A percentile compares a stretch with the other conserved stretches of the same genome.
Evolutionary conservation across 129 eudicot species (phyloP).

Genomic region (Arctium minus): DNA sequence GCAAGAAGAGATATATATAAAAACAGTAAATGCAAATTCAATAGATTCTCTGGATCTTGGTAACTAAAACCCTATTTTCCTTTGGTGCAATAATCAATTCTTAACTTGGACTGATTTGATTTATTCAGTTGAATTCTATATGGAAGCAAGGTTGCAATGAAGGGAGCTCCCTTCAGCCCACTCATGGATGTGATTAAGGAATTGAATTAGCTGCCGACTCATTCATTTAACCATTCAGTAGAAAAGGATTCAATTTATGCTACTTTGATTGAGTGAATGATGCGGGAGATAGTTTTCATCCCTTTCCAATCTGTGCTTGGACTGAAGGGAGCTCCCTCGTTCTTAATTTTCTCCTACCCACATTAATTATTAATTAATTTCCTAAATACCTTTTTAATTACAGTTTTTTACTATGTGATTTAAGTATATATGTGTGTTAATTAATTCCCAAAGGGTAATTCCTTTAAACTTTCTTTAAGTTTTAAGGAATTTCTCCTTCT

Average conservation of each 20-base stretch:
- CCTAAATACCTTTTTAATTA: background rate
- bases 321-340: slow-evolving; percentile 99
- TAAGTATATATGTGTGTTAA: background rate
- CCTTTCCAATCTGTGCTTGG: slow-evolving; percentile 88
- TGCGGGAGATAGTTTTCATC: slow-evolving; percentile 96
- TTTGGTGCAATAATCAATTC: background rate
- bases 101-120: background rate
- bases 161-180: slow-evolving; percentile 99
- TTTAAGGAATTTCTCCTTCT: background rate
- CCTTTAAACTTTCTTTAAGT: background rate
- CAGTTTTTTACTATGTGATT: background rate
- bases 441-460: background rate
- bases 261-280: slow-evolving; percentile 98
- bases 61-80: background rate
- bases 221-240: slow-evolving; percentile 77
- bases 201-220: slow-evolving; percentile 98
- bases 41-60: background rate
- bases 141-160: background rate
- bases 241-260: slow-evolving; percentile 39
- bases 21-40: background rate
- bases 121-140: background rate
- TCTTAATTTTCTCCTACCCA: background rate
- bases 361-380: background rate
- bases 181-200: slow-evolving; percentile 69
- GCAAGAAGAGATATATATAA: background rate